These are phyloP conservation scores for Saprolegnia parasitica DNA, from an alignment of 352 stramenopile genomes.

Conservation along the genomic window DNA sequence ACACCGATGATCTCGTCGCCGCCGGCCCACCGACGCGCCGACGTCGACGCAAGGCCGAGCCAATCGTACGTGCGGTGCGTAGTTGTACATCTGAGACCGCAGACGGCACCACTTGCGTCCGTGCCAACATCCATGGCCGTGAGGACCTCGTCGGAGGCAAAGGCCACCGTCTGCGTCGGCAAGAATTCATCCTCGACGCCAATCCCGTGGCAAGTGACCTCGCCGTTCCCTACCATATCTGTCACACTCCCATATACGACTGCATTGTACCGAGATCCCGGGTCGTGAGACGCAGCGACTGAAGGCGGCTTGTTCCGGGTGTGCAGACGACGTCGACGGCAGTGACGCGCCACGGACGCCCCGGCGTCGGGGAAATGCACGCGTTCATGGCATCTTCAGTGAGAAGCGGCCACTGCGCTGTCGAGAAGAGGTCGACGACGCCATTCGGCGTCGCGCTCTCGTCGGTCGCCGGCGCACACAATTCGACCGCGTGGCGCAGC, in stretches of 20 bases:
- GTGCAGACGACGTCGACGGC: not conserved
- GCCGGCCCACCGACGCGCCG: not conserved
- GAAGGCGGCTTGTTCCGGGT: too few relatives aligned
- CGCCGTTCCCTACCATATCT: too few relatives aligned
- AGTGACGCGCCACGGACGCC: not conserved
- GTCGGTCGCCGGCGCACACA: not conserved
- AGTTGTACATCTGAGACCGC: constrained; percentile 2
- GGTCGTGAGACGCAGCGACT: too few relatives aligned
- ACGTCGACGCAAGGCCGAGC: not conserved
- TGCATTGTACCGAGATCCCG: too few relatives aligned
- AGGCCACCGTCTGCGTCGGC: not conserved
- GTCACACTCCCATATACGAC: too few relatives aligned
- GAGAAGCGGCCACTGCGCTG: not conserved
- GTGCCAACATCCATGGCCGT: constrained; percentile 3
- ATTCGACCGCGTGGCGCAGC: not conserved
- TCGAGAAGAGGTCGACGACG: not conserved
- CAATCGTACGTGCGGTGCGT: constrained; percentile 10
- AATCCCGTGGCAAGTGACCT: too few relatives aligned
- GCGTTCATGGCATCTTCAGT: too few relatives aligned
- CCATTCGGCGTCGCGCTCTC: too few relatives aligned
- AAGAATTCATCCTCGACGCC: not conserved
- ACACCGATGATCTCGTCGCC: constrained; percentile 6
- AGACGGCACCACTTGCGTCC: not conserved
- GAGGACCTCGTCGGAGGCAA: constrained; percentile 4
- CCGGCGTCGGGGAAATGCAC: too few relatives aligned